These are phyloP conservation scores for Dichomitus squalens DNA, from an alignment of 1,284 basidiomycete species.

Conservation along the genomic window DNA sequence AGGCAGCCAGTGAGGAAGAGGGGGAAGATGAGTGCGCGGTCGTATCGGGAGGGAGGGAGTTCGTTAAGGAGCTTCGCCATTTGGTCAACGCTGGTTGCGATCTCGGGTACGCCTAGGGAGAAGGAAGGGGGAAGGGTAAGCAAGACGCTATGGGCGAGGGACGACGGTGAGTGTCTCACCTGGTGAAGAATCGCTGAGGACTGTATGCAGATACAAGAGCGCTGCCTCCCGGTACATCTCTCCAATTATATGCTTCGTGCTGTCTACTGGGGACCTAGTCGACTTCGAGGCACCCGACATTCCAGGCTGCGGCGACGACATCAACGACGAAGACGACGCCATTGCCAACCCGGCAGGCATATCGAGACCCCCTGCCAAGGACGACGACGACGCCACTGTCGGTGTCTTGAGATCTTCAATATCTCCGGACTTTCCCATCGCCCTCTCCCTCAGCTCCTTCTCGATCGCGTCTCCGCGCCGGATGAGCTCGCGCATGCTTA, in stretches of 20 bases:
- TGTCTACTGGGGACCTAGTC: conserved; percentile 24
- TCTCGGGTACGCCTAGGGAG: conserved; percentile 69
- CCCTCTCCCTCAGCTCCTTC: conserved; percentile 49
- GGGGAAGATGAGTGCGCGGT: conserved; percentile 71
- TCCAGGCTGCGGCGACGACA: conserved; percentile 27
- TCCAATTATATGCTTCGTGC: conserved; percentile 40
- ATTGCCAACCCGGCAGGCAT: conserved; percentile 21
- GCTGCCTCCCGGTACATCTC: conserved; percentile 71
- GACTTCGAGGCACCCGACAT: conserved; percentile 42
- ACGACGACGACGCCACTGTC: conserved; percentile 6
- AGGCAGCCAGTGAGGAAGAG: conserved; percentile 72
- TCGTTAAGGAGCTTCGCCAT: conserved; percentile 56
- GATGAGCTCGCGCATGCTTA: conserved; percentile 73
- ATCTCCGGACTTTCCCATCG: conserved; percentile 19
- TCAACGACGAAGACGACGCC: conserved; percentile 13
- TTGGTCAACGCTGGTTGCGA: conserved; percentile 54
- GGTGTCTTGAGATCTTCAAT: conserved; percentile 21
- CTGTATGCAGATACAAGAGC: conserved; percentile 68
- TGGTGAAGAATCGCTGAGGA: conserved; percentile 67
- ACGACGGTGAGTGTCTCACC: conserved; percentile 42
- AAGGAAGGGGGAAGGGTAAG: conserved; percentile 12
- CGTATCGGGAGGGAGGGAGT: conserved; percentile 57
- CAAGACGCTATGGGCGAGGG: background rate
- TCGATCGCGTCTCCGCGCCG: conserved; percentile 68
- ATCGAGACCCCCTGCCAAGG: conserved; percentile 11